These are phyloP conservation scores for Helotiales sp. DNA, from an alignment of 2,329 filamentous ascomycete genomes.

Conservation along the genomic window DNA sequence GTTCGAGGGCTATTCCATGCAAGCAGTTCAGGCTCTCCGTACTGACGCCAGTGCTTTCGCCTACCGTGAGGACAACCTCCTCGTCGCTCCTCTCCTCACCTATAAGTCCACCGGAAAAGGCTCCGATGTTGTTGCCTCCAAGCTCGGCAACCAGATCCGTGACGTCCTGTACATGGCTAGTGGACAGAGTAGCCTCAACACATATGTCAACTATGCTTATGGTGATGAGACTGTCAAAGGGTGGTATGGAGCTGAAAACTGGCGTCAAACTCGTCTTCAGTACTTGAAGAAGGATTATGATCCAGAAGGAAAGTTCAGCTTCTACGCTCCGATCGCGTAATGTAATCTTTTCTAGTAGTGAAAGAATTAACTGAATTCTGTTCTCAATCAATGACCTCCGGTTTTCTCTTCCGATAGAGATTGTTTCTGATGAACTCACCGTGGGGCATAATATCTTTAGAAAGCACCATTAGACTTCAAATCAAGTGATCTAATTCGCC, in stretches of 20 bases:
- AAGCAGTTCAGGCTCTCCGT: conserved; percentile 49
- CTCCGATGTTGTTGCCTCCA: conserved; percentile 44
- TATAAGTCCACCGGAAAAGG: conserved; percentile 44
- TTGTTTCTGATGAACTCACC: too few relatives aligned
- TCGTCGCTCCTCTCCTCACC: conserved; percentile 47
- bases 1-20: conserved; percentile 59
- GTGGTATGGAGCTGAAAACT: conserved; percentile 56
- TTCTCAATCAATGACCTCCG: too few relatives aligned
- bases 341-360: too few relatives aligned
- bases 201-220: conserved; percentile 59
- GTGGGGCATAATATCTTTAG: too few relatives aligned
- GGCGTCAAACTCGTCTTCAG: conserved; percentile 53
- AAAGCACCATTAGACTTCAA: too few relatives aligned
- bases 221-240: conserved; percentile 50
- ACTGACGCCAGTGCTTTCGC: conserved; percentile 51
- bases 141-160: conserved; percentile 48
- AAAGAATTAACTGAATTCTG: too few relatives aligned
- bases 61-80: conserved; percentile 51
- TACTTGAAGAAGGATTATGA: conserved; percentile 56
- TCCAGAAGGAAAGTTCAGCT: conserved; percentile 50
- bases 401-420: too few relatives aligned
- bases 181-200: conserved; percentile 43
- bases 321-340: conserved; percentile 48
- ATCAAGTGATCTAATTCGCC: too few relatives aligned
- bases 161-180: conserved; percentile 45